Evolutionary conservation across 306 rosid genomes (phyloP), one percentile per base, ranked within the genome.

Genomic region (Prinsepia uniflora): DNA sequence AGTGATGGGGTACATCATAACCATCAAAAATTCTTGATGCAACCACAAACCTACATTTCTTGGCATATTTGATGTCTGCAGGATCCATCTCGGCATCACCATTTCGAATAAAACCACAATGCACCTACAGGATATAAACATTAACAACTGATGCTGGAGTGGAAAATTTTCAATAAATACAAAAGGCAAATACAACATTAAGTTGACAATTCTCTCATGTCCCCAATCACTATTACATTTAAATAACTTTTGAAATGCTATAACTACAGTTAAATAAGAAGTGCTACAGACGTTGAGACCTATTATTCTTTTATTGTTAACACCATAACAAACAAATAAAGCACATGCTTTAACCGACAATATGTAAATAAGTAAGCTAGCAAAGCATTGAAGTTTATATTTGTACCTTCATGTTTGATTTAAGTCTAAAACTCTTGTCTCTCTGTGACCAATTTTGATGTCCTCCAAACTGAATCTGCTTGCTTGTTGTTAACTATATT

Each of bases 381-480:
- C 55, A 54, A 50, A 30, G 67, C 44, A 72, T 41, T 10, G 54
- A 69, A 73, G 42, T 57, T 57, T 7, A 48, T 39, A 60, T 65
- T 84, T 84, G 30, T 24, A 83, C 97, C 99, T 91, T 94, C 99
- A 91, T 91, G 63, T 81, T 81, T 68, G 97, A 78, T 39, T 81
- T 87, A 55, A 80, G 82, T 81, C 84, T 87, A 84, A 89, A 94
- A 85, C 91, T 91, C 67, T 89, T 75, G 71, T 86, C 96, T 84
- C 99, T 85, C 40, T 86, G 82, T 3, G 85, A 73, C 97, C 97
- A 94, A 87, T 84, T 91, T 76, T 73, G 67, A 75, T 87, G 88
- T 70, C 97, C 99, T 68, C 97, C 99, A 85, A 94, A 94, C 34
- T n/a, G n/a, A n/a, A n/a, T n/a, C n/a, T n/a, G n/a, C n/a, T n/a